phyloP scores from a whole-genome alignment of 148 eudicot genomes.

The Chenopodium formosanum region DNA sequence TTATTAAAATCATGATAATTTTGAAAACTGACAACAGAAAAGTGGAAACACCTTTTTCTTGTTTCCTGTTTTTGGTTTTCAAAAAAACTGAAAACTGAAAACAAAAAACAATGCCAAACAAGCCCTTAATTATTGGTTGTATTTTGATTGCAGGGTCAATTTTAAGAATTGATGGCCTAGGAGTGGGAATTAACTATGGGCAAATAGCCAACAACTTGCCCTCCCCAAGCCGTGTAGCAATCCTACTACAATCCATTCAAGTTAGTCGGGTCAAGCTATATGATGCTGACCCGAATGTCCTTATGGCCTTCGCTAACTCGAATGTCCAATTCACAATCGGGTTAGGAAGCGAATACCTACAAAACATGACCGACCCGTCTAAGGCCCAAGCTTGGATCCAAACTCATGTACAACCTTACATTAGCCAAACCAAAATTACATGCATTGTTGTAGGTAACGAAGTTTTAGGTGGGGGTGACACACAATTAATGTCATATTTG shows the following conservation, averaged over 20 bases:
- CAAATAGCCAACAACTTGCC: conserved; percentile 90
- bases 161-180: conserved; percentile 30
- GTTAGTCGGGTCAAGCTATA: conserved; percentile 69
- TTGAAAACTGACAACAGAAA: no score
- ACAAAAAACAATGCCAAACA: no score
- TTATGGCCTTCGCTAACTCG: conserved; percentile 61
- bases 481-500: conserved; percentile 42
- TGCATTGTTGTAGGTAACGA: conserved; percentile 82
- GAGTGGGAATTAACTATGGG: conserved; percentile 86
- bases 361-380: conserved; percentile 41
- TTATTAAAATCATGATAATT: no score
- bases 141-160: conserved; percentile 35
- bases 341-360: conserved; percentile 58
- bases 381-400: conserved; percentile 71
- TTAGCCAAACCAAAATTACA: conserved; percentile 57
- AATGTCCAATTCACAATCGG: conserved; percentile 65
- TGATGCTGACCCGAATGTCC: conserved; percentile 76
- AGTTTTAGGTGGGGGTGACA: conserved; percentile 45
- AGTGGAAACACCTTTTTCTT: no score
- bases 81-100: no score
- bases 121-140: not conserved
- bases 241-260: conserved; percentile 53
- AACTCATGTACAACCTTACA: conserved; percentile 56
- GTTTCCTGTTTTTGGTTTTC: no score
- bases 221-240: conserved; percentile 47